Conservation (phyloP, 2,329 filamentous ascomycete species). For the Penicillium verrucosum region DNA sequence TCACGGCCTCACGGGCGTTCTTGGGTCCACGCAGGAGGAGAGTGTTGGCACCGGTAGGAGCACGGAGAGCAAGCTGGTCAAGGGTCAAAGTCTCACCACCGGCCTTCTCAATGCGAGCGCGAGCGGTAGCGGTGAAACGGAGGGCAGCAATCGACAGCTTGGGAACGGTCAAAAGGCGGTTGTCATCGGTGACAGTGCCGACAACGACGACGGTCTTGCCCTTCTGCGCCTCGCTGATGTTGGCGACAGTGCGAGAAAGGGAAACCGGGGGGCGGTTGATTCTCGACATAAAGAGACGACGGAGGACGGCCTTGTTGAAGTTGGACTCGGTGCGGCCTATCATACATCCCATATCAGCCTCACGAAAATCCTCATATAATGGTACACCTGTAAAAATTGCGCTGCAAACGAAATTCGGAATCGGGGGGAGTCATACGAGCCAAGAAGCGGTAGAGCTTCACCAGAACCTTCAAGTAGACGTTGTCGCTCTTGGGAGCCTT, state of each 20-base stretch:
- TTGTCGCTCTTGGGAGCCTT: constrained; percentile 98
- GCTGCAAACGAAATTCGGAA: constrained; percentile 10
- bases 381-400: constrained; percentile 5
- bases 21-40: constrained; percentile 96
- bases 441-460: constrained; percentile 98
- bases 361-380: constrained; percentile 1
- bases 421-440: constrained; percentile 60
- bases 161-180: constrained; percentile 83
- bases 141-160: constrained; percentile 93
- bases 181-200: constrained; percentile 96
- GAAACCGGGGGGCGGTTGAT: constrained; percentile 97
- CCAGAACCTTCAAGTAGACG: constrained; percentile 93
- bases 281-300: constrained; percentile 96
- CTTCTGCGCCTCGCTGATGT: constrained; percentile 55
- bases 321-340: constrained; percentile 88
- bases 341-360: constrained; percentile 18
- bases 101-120: constrained; percentile 86
- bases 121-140: constrained; percentile 93
- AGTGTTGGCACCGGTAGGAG: constrained; percentile 95
- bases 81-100: constrained; percentile 94
- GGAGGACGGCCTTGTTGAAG: constrained; percentile 99
- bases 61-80: constrained; percentile 92
- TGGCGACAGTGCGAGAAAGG: constrained; percentile 79
- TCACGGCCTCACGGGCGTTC: constrained; percentile 95
- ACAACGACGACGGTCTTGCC: constrained; percentile 87